These are phyloP conservation scores for Cinchona pubescens DNA, from an alignment of 257 asterid species.

Conservation along the genomic window DNA sequence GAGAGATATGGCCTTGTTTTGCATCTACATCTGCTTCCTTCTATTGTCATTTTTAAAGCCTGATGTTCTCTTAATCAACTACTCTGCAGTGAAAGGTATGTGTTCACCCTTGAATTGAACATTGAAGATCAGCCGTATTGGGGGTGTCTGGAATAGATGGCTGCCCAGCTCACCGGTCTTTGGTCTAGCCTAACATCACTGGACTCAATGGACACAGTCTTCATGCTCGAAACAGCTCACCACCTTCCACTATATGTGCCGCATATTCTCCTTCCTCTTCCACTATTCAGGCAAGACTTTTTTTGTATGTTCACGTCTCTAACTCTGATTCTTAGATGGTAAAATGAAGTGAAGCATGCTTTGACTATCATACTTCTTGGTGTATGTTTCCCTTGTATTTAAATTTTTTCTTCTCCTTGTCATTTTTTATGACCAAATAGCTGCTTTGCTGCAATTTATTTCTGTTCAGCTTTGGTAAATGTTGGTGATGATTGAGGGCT, in stretches of 20 bases:
- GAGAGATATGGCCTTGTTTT: too few relatives aligned
- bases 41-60: too few relatives aligned
- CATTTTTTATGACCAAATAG: neutral
- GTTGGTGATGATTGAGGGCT: neutral
- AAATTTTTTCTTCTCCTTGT: neutral
- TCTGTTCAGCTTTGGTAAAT: neutral
- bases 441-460: neutral
- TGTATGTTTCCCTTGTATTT: neutral
- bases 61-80: too few relatives aligned
- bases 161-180: slow-evolving; percentile 47
- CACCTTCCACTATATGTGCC: slow-evolving; percentile 36
- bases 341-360: neutral
- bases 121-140: too few relatives aligned
- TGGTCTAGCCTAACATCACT: slow-evolving; percentile 49
- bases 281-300: slow-evolving; percentile 53
- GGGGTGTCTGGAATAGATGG: slow-evolving; percentile 25
- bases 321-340: neutral
- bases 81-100: too few relatives aligned
- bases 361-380: too few relatives aligned
- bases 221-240: slow-evolving; percentile 30
- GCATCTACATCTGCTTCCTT: too few relatives aligned
- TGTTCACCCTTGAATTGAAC: too few relatives aligned
- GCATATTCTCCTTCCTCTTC: slow-evolving; percentile 46
- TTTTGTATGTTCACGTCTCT: neutral
- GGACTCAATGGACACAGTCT: slow-evolving; percentile 27